phyloP scores from a whole-genome alignment of 805 yeast genomes.

The Lachancea sp. region DNA sequence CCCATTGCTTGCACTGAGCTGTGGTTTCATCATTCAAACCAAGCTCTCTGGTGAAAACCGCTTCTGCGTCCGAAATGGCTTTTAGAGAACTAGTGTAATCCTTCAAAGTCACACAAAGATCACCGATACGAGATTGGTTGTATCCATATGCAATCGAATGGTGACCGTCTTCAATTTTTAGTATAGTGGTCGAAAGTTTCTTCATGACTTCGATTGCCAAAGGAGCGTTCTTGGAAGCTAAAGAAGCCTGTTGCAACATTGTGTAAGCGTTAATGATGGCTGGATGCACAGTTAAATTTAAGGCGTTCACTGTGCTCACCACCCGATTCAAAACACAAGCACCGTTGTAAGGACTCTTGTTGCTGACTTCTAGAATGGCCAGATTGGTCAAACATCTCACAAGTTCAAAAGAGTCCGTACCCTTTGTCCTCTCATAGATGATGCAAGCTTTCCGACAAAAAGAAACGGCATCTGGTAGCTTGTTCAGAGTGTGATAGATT shows the following conservation, averaged over 20 bases:
- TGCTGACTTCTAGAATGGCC: conserved; percentile 62
- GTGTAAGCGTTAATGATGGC: conserved; percentile 53
- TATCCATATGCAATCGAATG: conserved; percentile 54
- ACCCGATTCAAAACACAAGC: conserved; percentile 58
- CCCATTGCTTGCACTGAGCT: conserved; percentile 61
- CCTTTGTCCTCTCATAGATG: conserved; percentile 72
- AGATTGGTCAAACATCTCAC: conserved; percentile 65
- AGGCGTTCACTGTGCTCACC: conserved; percentile 47
- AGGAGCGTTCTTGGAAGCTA: conserved; percentile 49
- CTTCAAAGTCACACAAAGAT: conserved; percentile 46
- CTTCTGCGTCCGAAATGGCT: conserved; percentile 50
- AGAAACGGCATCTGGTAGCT: conserved; percentile 52
- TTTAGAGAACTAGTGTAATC: conserved; percentile 52
- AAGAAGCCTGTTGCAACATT: conserved; percentile 47
- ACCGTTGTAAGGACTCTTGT: conserved; percentile 53
- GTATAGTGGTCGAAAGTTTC: conserved; percentile 47
- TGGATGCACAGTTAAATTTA: conserved; percentile 57
- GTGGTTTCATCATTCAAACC: conserved; percentile 68
- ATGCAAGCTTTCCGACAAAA: conserved; percentile 62
- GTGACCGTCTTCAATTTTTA: conserved; percentile 46
- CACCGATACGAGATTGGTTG: conserved; percentile 63
- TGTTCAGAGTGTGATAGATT: conserved; percentile 54
- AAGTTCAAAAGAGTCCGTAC: conserved; percentile 75
- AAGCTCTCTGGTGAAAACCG: conserved; percentile 46
- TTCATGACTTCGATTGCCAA: conserved; percentile 50